Evolutionary conservation across 345 rosid species (phyloP).

Genomic region (Nephelium lappaceum): DNA sequence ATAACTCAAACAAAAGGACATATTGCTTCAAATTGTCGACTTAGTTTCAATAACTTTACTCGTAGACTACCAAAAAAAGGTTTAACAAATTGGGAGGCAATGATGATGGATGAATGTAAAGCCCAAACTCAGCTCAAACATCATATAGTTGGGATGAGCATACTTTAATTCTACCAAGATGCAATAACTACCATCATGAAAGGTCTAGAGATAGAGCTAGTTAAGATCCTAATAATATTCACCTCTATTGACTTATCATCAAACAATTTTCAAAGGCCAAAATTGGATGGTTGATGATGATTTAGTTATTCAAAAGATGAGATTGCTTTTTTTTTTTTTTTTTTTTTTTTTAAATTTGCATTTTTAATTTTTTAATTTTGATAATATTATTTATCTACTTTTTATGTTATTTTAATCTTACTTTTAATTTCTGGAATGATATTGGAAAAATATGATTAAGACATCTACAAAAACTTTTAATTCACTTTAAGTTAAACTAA

Average conservation of each 20-base stretch:
- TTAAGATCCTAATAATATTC: slow-evolving; percentile 34
- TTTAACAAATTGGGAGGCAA: slow-evolving; percentile 38
- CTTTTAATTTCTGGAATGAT: no score
- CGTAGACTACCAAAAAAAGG: slow-evolving; percentile 17
- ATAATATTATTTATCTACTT: no score
- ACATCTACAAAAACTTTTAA: no score
- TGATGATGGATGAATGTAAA: slow-evolving; percentile 24
- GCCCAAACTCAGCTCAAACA: slow-evolving; percentile 5
- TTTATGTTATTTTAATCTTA: no score
- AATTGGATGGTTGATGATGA: slow-evolving; percentile 28
- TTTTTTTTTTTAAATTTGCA: slow-evolving; percentile 24
- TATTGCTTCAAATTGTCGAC: slow-evolving; percentile 43
- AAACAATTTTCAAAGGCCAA: slow-evolving; percentile 30
- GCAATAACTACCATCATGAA: slow-evolving; percentile 40
- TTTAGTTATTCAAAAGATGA: slow-evolving; percentile 17
- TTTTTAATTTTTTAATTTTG: no score
- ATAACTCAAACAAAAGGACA: no score
- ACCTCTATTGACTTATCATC: slow-evolving; percentile 26
- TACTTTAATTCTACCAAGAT: slow-evolving; percentile 37
- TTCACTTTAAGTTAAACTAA: no score
- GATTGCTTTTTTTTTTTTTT: background rate
- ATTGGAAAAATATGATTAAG: no score
- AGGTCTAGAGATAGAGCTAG: slow-evolving; percentile 37
- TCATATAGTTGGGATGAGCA: slow-evolving; percentile 12
- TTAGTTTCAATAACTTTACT: slow-evolving; percentile 35